These are phyloP conservation scores for Botrytis elliptica DNA, from an alignment of 2,329 filamentous ascomycete genomes.

Conservation along the genomic window DNA sequence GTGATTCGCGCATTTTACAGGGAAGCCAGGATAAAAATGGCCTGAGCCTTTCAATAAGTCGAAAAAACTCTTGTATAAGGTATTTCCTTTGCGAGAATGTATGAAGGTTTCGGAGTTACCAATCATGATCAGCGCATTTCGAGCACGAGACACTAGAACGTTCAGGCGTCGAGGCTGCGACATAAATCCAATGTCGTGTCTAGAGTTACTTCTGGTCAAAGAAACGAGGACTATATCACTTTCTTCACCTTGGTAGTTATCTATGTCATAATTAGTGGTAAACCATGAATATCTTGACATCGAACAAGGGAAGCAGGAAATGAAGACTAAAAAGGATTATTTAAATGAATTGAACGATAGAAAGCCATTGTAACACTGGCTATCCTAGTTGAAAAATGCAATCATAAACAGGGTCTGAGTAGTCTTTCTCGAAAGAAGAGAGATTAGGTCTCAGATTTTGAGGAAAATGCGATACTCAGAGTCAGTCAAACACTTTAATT, in stretches of 20 bases:
- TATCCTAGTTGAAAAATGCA: not conserved
- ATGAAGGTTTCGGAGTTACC: slow-evolving; percentile 69
- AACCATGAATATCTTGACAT: not conserved
- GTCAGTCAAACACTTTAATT: not conserved
- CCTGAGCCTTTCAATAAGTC: slow-evolving; percentile 50
- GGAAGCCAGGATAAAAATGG: slow-evolving; percentile 59
- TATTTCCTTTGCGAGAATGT: slow-evolving; percentile 54
- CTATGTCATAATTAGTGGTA: slow-evolving; percentile 41
- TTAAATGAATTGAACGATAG: accelerated
- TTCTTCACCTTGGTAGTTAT: slow-evolving; percentile 79
- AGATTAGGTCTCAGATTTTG: accelerated
- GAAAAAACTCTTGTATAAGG: slow-evolving; percentile 59
- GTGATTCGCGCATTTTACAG: slow-evolving; percentile 60
- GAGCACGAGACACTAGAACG: slow-evolving; percentile 66
- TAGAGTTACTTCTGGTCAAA: slow-evolving; percentile 63
- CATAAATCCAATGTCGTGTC: slow-evolving; percentile 70
- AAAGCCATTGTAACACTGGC: not conserved
- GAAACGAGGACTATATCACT: slow-evolving; percentile 69
- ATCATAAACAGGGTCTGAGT: not conserved
- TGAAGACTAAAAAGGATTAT: not conserved
- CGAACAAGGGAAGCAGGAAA: not conserved
- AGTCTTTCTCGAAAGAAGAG: not conserved
- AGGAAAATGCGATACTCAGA: not conserved
- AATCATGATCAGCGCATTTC: slow-evolving; percentile 65
- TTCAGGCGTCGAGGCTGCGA: slow-evolving; percentile 64